Evolutionary conservation across 2,329 filamentous ascomycete species (phyloP), one percentile per base, ranked within the genome.

Genomic region (Waltergamsia citrina): DNA sequence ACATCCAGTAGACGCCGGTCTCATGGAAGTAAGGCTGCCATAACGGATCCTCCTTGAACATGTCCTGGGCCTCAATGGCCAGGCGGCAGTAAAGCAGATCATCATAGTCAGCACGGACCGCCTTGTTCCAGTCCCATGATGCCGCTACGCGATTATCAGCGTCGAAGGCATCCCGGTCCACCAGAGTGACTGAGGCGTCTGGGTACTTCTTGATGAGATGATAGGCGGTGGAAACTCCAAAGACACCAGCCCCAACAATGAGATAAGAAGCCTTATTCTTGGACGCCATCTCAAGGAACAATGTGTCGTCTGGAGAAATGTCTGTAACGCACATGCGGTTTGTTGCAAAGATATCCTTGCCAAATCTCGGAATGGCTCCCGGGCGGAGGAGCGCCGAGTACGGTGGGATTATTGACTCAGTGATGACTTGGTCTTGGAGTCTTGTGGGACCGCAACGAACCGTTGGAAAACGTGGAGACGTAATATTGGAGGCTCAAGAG

Each of bases 111-210:
- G 78, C 74, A 37, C 79, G 74, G 12, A 84, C 67, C 19, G 81
- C 76, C 53, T 83, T 84, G 60, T 81, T 84, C 69, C 78, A 77
- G 56, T 85, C 80, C 62, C 74, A 80, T 0, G 80, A 83, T 1
- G 80, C 80, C 21, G 77, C 78, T 17, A 65, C 57, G 4, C 60
- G 57, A 34, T 48, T 54, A 0, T 61, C 56, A 2, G 67, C 67
- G 17, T 71, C 66, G 29, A 57, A 64, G 3, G 64, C 58, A 38
- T 69, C 61, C 11, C 72, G 67, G 54, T 81, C 76, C 18, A 81
- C 57, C 3, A 81, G 52, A 2, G 66, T 74, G 34, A 81, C 59
- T 3, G 55, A 56, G 1, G 67, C 66, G 22, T 62, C 46, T 14
- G 68, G 62, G 43, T 71, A 63, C 37, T 59, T 60, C 35, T 61